These are phyloP conservation scores for Salix caprea DNA, from an alignment of 345 rosid species.

Conservation along the genomic window DNA sequence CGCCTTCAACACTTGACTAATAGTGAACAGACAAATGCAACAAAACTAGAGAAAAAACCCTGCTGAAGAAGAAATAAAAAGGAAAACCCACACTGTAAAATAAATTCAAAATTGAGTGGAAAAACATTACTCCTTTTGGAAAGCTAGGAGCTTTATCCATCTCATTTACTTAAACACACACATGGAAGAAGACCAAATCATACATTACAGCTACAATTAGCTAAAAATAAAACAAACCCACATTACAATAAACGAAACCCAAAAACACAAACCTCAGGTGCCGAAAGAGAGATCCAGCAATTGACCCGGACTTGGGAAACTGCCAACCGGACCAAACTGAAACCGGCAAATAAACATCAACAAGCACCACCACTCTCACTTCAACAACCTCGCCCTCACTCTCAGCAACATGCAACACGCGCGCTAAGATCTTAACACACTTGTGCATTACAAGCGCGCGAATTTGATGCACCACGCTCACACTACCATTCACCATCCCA, in stretches of 20 bases:
- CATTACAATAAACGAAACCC: background rate
- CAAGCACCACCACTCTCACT: conserved; percentile 57
- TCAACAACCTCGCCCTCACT: conserved; percentile 27
- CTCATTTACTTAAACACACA: too few relatives aligned
- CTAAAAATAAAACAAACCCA: too few relatives aligned
- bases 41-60: too few relatives aligned
- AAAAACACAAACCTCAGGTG: conserved; percentile 59
- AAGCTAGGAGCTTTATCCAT: too few relatives aligned
- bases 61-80: background rate
- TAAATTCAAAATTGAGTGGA: too few relatives aligned
- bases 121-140: too few relatives aligned
- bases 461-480: conserved; percentile 65
- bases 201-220: too few relatives aligned
- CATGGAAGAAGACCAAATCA: too few relatives aligned
- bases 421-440: conserved; percentile 50
- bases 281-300: conserved; percentile 62
- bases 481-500: conserved; percentile 77
- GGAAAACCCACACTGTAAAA: too few relatives aligned
- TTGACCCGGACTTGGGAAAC: conserved; percentile 53
- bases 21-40: too few relatives aligned
- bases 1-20: too few relatives aligned
- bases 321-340: conserved; percentile 81
- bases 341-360: conserved; percentile 66
- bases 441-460: conserved; percentile 49
- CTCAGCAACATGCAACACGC: conserved; percentile 40